Percentiles rank a stretch among this genome's conserved stretches.
Conservation (phyloP, 2,329 filamentous ascomycete species). For the Rhynchosporium graminicola region DNA sequence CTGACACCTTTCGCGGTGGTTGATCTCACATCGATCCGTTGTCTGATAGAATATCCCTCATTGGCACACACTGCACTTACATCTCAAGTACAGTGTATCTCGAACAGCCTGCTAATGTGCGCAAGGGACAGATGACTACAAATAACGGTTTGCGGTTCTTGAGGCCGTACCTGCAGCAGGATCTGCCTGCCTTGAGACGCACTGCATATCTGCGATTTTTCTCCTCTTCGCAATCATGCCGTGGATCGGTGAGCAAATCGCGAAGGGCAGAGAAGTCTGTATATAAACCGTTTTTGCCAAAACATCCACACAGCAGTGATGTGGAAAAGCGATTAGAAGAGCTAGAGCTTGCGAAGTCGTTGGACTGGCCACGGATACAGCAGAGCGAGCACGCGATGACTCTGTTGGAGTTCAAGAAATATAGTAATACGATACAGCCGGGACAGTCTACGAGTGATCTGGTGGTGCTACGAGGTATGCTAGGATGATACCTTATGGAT, state of each 20-base stretch:
- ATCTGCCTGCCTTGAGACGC: conserved; percentile 42
- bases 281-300: not conserved
- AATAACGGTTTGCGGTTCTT: conserved; percentile 51
- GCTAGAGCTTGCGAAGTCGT: conserved; percentile 49
- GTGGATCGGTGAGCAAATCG: not conserved
- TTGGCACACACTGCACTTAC: conserved; percentile 14
- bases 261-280: not conserved
- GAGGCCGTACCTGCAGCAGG: conserved; percentile 54
- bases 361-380: conserved; percentile 57
- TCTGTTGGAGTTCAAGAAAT: conserved; percentile 34
- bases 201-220: conserved; percentile 53
- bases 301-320: conserved; percentile 12
- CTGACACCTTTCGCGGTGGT: conserved; percentile 51
- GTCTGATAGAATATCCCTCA: conserved; percentile 44
- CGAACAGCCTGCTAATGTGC: conserved; percentile 23
- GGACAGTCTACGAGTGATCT: conserved; percentile 30
- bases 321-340: conserved; percentile 54
- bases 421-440: conserved; percentile 42
- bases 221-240: conserved; percentile 27
- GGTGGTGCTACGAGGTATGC: conserved; percentile 36
- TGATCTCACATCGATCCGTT: conserved; percentile 54
- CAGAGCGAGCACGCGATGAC: conserved; percentile 42
- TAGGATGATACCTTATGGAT: not conserved
- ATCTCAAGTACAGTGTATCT: not conserved
- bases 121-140: conserved; percentile 47